Evolutionary conservation across 768 basidiomycete genomes (phyloP).

Genomic region (Tylopilus plumbeoviolaceoides): DNA sequence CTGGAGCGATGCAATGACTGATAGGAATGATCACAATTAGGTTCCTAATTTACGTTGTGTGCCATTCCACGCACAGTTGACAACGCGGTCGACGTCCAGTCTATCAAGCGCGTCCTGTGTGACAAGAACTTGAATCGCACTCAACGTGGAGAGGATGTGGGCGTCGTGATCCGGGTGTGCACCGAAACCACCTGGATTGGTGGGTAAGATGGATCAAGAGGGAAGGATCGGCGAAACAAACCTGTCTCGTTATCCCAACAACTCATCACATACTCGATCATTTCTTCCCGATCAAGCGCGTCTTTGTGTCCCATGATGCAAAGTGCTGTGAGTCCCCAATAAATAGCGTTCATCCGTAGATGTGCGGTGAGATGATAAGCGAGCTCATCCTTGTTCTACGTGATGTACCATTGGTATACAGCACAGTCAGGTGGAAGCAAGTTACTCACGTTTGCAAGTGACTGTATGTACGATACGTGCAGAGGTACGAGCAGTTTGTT

Average conservation of each 20-base stretch:
- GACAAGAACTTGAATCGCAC: constrained; percentile 87
- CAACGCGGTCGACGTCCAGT: constrained; percentile 65
- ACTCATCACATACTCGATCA: constrained; percentile 85
- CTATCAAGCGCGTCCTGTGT: constrained; percentile 79
- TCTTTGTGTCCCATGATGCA: constrained; percentile 75
- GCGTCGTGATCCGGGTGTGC: constrained; percentile 93
- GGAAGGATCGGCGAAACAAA: constrained; percentile 13
- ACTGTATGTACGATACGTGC: constrained; percentile 74
- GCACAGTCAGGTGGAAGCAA: background rate
- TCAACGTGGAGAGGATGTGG: constrained; percentile 80
- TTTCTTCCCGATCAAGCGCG: constrained; percentile 77
- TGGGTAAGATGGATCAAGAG: background rate
- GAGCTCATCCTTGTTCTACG: constrained; percentile 78
- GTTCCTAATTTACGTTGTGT: background rate
- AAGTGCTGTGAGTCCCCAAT: constrained; percentile 92
- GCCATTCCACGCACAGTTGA: constrained; percentile 53
- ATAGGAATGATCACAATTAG: background rate
- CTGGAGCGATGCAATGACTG: constrained; percentile 84
- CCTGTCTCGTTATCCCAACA: constrained; percentile 95
- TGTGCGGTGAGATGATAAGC: constrained; percentile 90
- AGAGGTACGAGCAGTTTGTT: constrained; percentile 44
- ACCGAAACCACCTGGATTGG: constrained; percentile 73
- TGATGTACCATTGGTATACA: constrained; percentile 2
- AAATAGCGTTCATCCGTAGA: constrained; percentile 91
- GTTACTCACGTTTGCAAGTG: constrained; percentile 57